Conservation (phyloP, 768 basidiomycete species). For the Trametes gibbosa region DNA sequence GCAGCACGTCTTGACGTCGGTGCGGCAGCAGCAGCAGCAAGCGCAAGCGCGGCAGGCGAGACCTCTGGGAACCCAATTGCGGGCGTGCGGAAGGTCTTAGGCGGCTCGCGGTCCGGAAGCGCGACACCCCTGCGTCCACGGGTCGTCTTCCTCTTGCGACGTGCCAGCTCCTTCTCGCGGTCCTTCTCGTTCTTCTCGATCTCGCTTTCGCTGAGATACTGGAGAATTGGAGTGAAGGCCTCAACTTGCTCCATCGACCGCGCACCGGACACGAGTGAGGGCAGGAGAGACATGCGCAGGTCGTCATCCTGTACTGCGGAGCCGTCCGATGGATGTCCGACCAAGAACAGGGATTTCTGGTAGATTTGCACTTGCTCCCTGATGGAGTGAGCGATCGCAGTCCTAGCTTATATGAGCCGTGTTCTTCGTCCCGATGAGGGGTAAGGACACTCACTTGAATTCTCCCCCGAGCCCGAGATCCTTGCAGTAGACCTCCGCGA, state of each 20-base stretch:
- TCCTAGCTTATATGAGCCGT: conserved; percentile 44
- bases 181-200: conserved; percentile 89
- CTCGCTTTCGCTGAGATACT: conserved; percentile 85
- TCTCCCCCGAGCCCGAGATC: conserved; percentile 91
- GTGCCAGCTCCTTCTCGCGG: conserved; percentile 88
- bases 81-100: conserved; percentile 88
- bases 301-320: conserved; percentile 84
- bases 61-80: conserved; percentile 82
- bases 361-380: conserved; percentile 92
- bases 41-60: conserved; percentile 66
- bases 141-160: conserved; percentile 81
- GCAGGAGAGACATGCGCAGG: conserved; percentile 84
- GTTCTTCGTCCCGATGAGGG: not conserved
- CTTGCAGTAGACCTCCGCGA: conserved; percentile 80
- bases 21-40: conserved; percentile 60
- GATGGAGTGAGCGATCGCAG: conserved; percentile 92
- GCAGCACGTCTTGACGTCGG: conserved; percentile 80
- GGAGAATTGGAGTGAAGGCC: conserved; percentile 84
- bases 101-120: conserved; percentile 90
- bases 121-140: conserved; percentile 77
- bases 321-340: conserved; percentile 84
- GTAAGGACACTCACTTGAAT: conserved; percentile 67
- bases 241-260: conserved; percentile 76
- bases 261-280: conserved; percentile 67
- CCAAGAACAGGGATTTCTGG: conserved; percentile 87